Evolutionary conservation across 305 asterid genomes (phyloP), one percentile per base, ranked within the genome.

Genomic region (Petunia hybrid): DNA sequence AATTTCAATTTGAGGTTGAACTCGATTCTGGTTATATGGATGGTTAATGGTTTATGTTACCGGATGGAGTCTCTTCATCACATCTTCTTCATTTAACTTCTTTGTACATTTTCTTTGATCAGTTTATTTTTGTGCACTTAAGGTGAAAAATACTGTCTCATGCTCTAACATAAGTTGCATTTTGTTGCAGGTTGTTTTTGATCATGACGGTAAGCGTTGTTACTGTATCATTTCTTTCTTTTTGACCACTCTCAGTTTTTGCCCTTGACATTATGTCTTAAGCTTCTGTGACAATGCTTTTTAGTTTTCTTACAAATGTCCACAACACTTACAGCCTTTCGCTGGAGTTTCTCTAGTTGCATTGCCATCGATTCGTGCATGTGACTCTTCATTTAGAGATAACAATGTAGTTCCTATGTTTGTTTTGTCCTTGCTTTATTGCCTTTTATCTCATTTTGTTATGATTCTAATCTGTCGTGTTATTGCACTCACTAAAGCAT

Each of bases 181-280:
- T 70, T 80, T 59, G 75, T 62, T 83, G 83, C 96, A 95, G 99
- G 98, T 95, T 84, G 96, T 94, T 85, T 95, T 95, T 83, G 99
- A 95, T 82, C 92, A 95, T 87, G 95, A 92, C 84, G 99, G 99
- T 95, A 89, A 89, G 99, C 57, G 84, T 46, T 80, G 55, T 83
- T 63, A 38, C 38, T 36, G 35, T 51, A 13, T 12, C 48, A 74
- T 36, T 36, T 36, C 61, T 63, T 83, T 74, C 61, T 78, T 48
- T 43, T 46, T 80, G 8, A 79, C 68, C 82, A 48, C 77, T 86
- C 59, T 81, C 62, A 60, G 48, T 43, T 70, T 31, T 14, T 38
- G 48, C 36, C 68, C 36, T 4, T 74, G 48, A 36, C 78, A 73
- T 53, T 74, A 74, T 53, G 78, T 38, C 48, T 51, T 74, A 38